Conservation (phyloP, 257 asterid species). For the Nicotiana undulata region DNA sequence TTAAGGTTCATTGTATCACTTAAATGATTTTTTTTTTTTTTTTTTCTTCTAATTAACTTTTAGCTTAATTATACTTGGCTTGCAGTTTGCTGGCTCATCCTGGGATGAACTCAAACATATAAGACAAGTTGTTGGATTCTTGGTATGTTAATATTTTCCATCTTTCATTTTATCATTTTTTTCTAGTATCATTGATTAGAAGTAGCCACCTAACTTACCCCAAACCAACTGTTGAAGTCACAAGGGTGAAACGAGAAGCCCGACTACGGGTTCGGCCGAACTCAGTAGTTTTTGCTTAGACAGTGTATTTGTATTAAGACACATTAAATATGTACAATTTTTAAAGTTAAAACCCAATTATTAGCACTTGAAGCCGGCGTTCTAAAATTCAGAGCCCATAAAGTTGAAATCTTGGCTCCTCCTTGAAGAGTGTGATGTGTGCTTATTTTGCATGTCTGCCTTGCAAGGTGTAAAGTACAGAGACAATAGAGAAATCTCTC, state of each 20-base stretch:
- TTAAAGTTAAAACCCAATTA: too few species aligned
- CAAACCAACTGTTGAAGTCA: not conserved
- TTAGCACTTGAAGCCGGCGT: too few species aligned
- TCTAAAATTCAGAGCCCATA: too few species aligned
- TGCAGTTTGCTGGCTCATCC: constrained; percentile 89
- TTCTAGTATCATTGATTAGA: not conserved
- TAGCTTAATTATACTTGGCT: not conserved
- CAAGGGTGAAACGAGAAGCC: too few species aligned
- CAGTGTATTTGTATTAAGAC: too few species aligned
- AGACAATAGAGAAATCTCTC: too few species aligned
- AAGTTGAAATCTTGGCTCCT: not conserved
- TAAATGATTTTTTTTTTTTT: not conserved
- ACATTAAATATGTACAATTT: too few species aligned
- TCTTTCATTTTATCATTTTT: not conserved
- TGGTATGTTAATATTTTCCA: constrained; percentile 47
- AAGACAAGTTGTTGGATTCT: constrained; percentile 97
- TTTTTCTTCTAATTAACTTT: not conserved
- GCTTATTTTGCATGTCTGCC: not conserved
- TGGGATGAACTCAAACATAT: constrained; percentile 99
- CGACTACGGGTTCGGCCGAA: too few species aligned
- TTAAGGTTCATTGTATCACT: not conserved
- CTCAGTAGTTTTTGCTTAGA: too few species aligned
- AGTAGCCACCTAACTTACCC: not conserved
- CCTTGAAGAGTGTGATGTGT: not conserved
- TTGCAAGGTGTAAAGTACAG: too few species aligned